These are phyloP conservation scores for Cucurbita pepo DNA, from an alignment of 306 rosid species.

Conservation along the genomic window DNA sequence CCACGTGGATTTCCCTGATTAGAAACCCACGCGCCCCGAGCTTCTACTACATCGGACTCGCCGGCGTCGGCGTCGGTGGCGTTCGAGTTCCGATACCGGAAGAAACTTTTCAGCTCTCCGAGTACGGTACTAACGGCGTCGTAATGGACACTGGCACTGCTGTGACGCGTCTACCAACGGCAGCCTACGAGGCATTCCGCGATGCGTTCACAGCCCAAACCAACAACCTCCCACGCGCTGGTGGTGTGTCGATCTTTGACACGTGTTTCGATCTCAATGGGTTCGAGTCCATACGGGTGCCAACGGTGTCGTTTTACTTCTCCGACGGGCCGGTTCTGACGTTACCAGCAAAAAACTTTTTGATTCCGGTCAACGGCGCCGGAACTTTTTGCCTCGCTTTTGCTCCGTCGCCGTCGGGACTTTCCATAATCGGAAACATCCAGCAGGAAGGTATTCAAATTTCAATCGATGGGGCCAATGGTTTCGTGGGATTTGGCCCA, in stretches of 20 bases:
- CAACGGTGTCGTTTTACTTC: slow-evolving; percentile 71
- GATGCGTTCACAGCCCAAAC: slow-evolving; percentile 47
- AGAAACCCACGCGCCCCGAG: slow-evolving; percentile 52
- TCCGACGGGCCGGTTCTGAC: slow-evolving; percentile 59
- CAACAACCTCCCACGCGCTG: slow-evolving; percentile 44
- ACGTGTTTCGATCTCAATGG: slow-evolving; percentile 58
- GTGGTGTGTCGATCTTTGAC: slow-evolving; percentile 61
- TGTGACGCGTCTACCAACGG: slow-evolving; percentile 50
- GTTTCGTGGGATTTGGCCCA: slow-evolving; percentile 85
- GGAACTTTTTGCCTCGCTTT: slow-evolving; percentile 85
- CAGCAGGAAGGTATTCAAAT: slow-evolving; percentile 86
- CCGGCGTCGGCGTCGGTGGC: slow-evolving; percentile 79
- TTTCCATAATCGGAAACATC: slow-evolving; percentile 71
- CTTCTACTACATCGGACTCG: slow-evolving; percentile 56
- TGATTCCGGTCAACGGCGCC: slow-evolving; percentile 49
- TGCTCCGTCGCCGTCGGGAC: slow-evolving; percentile 35
- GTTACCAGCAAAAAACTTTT: slow-evolving; percentile 58
- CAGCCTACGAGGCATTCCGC: slow-evolving; percentile 43
- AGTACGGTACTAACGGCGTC: slow-evolving; percentile 39
- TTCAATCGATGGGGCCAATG: slow-evolving; percentile 66
- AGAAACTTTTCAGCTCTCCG: slow-evolving; percentile 23
- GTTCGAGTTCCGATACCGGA: slow-evolving; percentile 34
- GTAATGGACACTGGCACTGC: slow-evolving; percentile 95
- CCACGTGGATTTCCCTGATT: slow-evolving; percentile 67
- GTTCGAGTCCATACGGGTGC: slow-evolving; percentile 70